Percentiles rank a stretch among this genome's conserved stretches.
Conservation (phyloP, 2,329 filamentous ascomycete species). For the Cladosporium sp. region DNA sequence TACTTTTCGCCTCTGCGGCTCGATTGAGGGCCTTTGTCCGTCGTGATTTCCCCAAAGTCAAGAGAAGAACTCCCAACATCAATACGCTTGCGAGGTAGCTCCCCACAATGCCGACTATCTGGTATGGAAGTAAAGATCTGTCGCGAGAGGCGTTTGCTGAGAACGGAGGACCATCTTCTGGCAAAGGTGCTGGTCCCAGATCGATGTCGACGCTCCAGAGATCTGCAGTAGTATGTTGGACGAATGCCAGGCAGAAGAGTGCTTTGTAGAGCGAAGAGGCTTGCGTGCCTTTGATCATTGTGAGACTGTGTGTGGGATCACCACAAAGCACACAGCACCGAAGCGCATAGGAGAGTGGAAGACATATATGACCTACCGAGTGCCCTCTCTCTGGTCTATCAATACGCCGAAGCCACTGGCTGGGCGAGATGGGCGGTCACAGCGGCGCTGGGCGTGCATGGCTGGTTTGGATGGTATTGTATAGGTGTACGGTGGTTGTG, state of each 20-base stretch:
- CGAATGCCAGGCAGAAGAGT: conserved; percentile 24
- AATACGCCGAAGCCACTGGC: not conserved
- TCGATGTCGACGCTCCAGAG: conserved; percentile 46
- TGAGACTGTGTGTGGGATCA: not conserved
- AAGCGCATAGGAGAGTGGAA: not conserved
- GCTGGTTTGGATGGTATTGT: not conserved
- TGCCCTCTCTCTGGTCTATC: not conserved
- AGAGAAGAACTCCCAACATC: conserved; percentile 60
- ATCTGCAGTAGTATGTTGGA: conserved; percentile 17
- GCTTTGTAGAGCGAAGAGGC: conserved; percentile 26
- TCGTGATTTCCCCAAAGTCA: conserved; percentile 42
- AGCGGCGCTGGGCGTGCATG: conserved; percentile 8
- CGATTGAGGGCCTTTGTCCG: conserved; percentile 42
- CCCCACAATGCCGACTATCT: conserved; percentile 78
- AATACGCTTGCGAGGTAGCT: conserved; percentile 76
- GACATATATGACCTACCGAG: conserved; percentile 2
- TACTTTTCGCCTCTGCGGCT: conserved; percentile 48
- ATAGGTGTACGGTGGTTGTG: not conserved
- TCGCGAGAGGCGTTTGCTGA: conserved; percentile 58
- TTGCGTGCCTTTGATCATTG: not conserved
- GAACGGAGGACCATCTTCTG: conserved; percentile 56
- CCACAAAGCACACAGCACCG: not conserved
- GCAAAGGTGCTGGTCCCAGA: conserved; percentile 53
- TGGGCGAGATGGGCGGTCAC: not conserved
- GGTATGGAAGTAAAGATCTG: conserved; percentile 64